A percentile compares a stretch with the other conserved stretches of the same genome.
These are phyloP conservation scores for Andalucia godoyi DNA, from an alignment of 78 protist genomes.

Conservation along the genomic window DNA sequence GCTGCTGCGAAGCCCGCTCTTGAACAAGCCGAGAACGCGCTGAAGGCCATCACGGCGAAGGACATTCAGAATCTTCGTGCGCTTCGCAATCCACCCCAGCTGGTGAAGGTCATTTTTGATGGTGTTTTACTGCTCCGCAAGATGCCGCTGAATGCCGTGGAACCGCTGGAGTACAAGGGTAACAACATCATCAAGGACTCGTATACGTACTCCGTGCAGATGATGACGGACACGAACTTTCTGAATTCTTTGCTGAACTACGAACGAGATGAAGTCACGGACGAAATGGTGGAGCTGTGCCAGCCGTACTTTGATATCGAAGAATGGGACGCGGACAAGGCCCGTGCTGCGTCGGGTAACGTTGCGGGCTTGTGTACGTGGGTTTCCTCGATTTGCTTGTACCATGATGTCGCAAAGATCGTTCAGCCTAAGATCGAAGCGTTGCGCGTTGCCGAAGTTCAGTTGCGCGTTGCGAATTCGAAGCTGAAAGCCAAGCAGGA, in stretches of 20 bases:
- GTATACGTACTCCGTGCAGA: conserved; percentile 13
- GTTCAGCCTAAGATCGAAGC: conserved; percentile 58
- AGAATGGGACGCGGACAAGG: conserved; percentile 50
- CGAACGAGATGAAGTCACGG: conserved; percentile 56
- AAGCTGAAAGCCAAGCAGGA: conserved; percentile 32
- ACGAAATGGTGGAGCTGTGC: conserved; percentile 72
- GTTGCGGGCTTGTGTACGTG: conserved; percentile 68
- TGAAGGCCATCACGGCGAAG: conserved; percentile 41
- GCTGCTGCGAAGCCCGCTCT: conserved; percentile 54
- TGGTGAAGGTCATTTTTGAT: conserved; percentile 67
- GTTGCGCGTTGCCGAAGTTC: conserved; percentile 2
- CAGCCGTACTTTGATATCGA: conserved; percentile 54
- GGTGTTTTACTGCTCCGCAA: conserved; percentile 56
- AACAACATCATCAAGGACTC: conserved; percentile 16
- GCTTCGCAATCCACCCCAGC: conserved; percentile 56
- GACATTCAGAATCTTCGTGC: conserved; percentile 47
- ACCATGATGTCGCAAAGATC: conserved; percentile 42
- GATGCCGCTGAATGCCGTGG: neutral
- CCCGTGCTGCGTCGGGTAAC: conserved; percentile 31
- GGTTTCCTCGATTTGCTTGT: conserved; percentile 51
- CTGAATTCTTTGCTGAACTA: conserved; percentile 24
- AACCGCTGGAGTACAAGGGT: conserved; percentile 22
- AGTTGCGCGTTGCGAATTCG: conserved; percentile 32
- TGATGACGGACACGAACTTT: conserved; percentile 14
- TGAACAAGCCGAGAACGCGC: conserved; percentile 57